phyloP scores from a whole-genome alignment of 495 filamentous ascomycete genomes.

The Polyplosphaeria fusca region DNA sequence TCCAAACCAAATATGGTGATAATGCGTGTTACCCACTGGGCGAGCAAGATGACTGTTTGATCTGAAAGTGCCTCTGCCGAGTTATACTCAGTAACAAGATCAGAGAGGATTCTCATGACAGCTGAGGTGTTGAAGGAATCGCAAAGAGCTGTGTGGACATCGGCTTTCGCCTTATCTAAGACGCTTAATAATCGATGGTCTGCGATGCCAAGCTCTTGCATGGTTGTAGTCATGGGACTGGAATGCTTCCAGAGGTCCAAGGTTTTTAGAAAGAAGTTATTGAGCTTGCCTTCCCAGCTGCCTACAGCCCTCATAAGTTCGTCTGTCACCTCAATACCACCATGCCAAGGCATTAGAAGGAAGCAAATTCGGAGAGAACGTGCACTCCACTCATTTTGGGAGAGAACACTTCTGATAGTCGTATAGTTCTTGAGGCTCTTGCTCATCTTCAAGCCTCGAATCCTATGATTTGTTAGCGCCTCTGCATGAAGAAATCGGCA shows the following conservation, averaged over 20 bases:
- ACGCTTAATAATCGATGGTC: conserved; percentile 42
- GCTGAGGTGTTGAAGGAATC: conserved; percentile 87
- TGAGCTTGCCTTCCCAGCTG: conserved; percentile 76
- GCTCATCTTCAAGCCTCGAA: conserved; percentile 89
- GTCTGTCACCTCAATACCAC: conserved; percentile 84
- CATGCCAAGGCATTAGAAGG: conserved; percentile 82
- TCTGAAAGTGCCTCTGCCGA: conserved; percentile 44
- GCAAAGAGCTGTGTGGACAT: conserved; percentile 64
- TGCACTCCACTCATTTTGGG: conserved; percentile 69
- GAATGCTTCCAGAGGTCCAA: conserved; percentile 53
- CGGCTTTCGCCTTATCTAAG: conserved; percentile 62
- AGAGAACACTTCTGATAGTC: conserved; percentile 83
- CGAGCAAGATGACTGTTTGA: conserved; percentile 46
- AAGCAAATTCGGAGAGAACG: conserved; percentile 82
- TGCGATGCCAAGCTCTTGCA: conserved; percentile 33
- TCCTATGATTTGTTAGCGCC: conserved; percentile 43
- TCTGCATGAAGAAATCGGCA: conserved; percentile 9
- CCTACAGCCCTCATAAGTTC: conserved; percentile 70
- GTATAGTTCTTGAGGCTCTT: conserved; percentile 96
- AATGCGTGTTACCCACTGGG: conserved; percentile 78
- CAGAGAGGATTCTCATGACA: conserved; percentile 70
- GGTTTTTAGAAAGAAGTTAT: conserved; percentile 87
- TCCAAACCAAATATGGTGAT: conserved; percentile 85
- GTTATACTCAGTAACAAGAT: conserved; percentile 72
- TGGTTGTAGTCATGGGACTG: neutral